These are phyloP conservation scores for Ogataea hybrid DNA, from an alignment of 1,139 yeast genomes.

Conservation along the genomic window DNA sequence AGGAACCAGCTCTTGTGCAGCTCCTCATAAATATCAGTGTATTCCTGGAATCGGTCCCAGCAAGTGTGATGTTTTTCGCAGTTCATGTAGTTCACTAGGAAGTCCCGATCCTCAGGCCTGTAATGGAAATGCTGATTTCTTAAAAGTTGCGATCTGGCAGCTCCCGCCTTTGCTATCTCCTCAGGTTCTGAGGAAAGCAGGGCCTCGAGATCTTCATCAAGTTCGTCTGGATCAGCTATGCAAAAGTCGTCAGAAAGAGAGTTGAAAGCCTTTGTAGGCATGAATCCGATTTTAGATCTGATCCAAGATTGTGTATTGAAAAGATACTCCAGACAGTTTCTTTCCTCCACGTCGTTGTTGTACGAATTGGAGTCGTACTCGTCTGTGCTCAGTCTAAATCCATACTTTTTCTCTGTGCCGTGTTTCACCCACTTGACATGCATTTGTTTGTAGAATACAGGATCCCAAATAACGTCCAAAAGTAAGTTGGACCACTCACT, in stretches of 20 bases:
- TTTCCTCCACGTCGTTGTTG: slow-evolving; percentile 33
- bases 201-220: slow-evolving; percentile 15
- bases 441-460: slow-evolving; percentile 34
- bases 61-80: slow-evolving; percentile 35
- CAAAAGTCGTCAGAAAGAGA: slow-evolving; percentile 36
- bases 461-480: slow-evolving; percentile 93
- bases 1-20: slow-evolving; percentile 26
- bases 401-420: slow-evolving; percentile 22
- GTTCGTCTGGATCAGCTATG: slow-evolving; percentile 25
- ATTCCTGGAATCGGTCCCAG: slow-evolving; percentile 33
- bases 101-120: slow-evolving; percentile 34
- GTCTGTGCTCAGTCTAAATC: slow-evolving; percentile 25
- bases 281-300: slow-evolving; percentile 35
- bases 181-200: slow-evolving; percentile 9
- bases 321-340: slow-evolving; percentile 35
- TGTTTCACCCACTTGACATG: slow-evolving; percentile 30
- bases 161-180: slow-evolving; percentile 8
- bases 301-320: slow-evolving; percentile 35
- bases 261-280: slow-evolving; percentile 35
- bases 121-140: slow-evolving; percentile 31
- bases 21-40: slow-evolving; percentile 23
- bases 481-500: slow-evolving; percentile 85
- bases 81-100: slow-evolving; percentile 35
- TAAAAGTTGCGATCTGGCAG: slow-evolving; percentile 7
- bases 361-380: slow-evolving; percentile 26